Evolutionary conservation across 2,329 filamentous ascomycete genomes (phyloP).

Genomic region (Pseudogymnoascus sp.): DNA sequence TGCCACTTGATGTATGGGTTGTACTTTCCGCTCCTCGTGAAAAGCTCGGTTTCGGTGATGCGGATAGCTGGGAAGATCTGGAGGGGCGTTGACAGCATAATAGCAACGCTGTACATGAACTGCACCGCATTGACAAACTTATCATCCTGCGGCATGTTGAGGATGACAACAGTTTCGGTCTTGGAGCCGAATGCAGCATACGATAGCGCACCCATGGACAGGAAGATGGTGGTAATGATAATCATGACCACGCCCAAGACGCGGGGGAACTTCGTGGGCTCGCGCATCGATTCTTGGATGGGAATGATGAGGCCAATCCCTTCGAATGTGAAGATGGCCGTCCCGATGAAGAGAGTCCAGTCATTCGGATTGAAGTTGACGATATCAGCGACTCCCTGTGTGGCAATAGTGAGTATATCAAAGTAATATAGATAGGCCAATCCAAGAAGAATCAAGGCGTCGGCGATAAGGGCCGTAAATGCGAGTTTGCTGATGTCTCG

Average conservation of each 20-base stretch:
- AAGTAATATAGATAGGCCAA: constrained; percentile 94
- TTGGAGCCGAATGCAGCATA: constrained; percentile 94
- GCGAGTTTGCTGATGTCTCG: constrained; percentile 96
- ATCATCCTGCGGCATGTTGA: constrained; percentile 93
- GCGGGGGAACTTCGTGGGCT: constrained; percentile 80
- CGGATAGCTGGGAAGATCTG: constrained; percentile 97
- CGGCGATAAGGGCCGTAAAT: constrained; percentile 86
- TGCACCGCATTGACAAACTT: constrained; percentile 94
- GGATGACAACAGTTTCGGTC: constrained; percentile 91
- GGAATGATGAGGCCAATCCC: constrained; percentile 96
- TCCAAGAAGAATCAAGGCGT: constrained; percentile 88
- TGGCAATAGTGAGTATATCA: constrained; percentile 75
- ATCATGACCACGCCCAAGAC: constrained; percentile 90
- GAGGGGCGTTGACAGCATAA: constrained; percentile 85
- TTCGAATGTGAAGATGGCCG: constrained; percentile 94
- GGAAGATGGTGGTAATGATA: constrained; percentile 85
- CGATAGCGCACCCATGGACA: constrained; percentile 82
- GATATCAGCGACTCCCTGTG: constrained; percentile 69
- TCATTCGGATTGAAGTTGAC: constrained; percentile 80
- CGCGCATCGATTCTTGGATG: constrained; percentile 93
- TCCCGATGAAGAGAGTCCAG: constrained; percentile 98
- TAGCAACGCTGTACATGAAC: constrained; percentile 96
- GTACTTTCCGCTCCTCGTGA: constrained; percentile 91
- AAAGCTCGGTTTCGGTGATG: constrained; percentile 90
- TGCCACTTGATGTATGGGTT: constrained; percentile 99